phyloP scores from a whole-genome alignment of 2,329 filamentous ascomycete species.

The Fusarium robinianum region DNA sequence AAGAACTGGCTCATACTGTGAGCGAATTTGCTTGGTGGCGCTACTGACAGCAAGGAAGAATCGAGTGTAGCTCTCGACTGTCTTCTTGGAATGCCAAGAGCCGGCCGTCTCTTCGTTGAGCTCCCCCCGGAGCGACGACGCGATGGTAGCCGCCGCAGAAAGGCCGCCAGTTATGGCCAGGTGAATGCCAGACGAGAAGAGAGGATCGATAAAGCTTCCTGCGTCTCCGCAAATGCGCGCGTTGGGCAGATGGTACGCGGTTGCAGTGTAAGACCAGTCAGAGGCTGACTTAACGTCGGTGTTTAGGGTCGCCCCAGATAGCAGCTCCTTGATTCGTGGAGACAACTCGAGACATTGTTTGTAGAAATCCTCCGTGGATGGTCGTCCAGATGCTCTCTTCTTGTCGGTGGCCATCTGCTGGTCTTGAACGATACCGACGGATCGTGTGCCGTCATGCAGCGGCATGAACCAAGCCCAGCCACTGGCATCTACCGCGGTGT shows the following conservation, averaged over 20 bases:
- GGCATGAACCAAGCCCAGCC: constrained; percentile 58
- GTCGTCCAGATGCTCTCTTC: constrained; percentile 38
- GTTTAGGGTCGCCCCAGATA: constrained; percentile 41
- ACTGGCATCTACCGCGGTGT: constrained; percentile 44
- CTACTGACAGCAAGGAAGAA: constrained; percentile 45
- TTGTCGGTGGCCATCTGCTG: constrained; percentile 43
- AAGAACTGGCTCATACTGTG: constrained; percentile 45
- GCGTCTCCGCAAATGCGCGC: constrained; percentile 52
- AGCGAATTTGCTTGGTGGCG: constrained; percentile 46
- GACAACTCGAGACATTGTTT: constrained; percentile 39
- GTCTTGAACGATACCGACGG: constrained; percentile 49
- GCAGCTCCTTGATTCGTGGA: constrained; percentile 37
- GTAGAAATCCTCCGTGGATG: constrained; percentile 41
- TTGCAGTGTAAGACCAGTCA: constrained; percentile 54
- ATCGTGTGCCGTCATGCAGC: constrained; percentile 51
- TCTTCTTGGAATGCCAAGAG: constrained; percentile 51
- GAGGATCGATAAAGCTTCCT: constrained; percentile 54
- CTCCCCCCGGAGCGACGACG: constrained; percentile 45
- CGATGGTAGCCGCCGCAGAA: constrained; percentile 51
- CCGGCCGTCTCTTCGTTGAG: constrained; percentile 43
- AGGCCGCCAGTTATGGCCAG: constrained; percentile 49
- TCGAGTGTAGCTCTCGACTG: constrained; percentile 51
- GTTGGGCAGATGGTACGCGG: constrained; percentile 46
- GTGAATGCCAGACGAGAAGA: constrained; percentile 54
- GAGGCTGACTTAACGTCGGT: constrained; percentile 47